phyloP scores from a whole-genome alignment of 1,284 basidiomycete species.

The Chalciporus sp. region DNA sequence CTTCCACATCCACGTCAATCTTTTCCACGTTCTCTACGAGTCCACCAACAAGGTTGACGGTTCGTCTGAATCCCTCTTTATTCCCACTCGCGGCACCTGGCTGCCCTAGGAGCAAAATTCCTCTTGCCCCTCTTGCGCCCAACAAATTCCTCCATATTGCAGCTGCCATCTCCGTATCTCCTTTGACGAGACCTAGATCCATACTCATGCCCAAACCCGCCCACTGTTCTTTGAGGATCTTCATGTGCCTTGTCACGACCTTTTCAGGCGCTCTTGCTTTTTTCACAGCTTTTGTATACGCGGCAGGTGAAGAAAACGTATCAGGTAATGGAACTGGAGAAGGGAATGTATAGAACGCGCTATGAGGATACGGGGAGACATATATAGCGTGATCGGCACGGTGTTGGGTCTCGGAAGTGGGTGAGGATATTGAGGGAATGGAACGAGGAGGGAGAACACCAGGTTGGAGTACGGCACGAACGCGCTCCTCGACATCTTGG shows the following conservation, averaged over 20 bases:
- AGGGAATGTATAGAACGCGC: slow-evolving; percentile 54
- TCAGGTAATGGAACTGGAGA: slow-evolving; percentile 36
- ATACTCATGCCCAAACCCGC: slow-evolving; percentile 81
- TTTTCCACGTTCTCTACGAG: slow-evolving; percentile 59
- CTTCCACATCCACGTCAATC: slow-evolving; percentile 58
- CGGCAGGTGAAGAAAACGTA: slow-evolving; percentile 25
- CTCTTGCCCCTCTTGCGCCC: slow-evolving; percentile 72
- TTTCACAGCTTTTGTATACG: slow-evolving; percentile 34
- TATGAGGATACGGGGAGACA: slow-evolving; percentile 28
- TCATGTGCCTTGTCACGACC: slow-evolving; percentile 89
- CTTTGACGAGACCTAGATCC: slow-evolving; percentile 76
- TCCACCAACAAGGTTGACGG: slow-evolving; percentile 69
- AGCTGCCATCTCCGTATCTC: slow-evolving; percentile 82
- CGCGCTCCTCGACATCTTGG: slow-evolving; percentile 90
- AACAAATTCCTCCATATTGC: slow-evolving; percentile 94
- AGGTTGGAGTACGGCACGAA: slow-evolving; percentile 79
- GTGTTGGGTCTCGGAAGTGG: slow-evolving; percentile 33
- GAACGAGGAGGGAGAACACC: slow-evolving; percentile 34
- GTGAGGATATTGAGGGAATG: slow-evolving; percentile 19
- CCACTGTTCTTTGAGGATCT: slow-evolving; percentile 92
- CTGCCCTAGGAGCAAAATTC: slow-evolving; percentile 48
- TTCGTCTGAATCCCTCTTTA: slow-evolving; percentile 47
- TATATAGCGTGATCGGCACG: slow-evolving; percentile 15
- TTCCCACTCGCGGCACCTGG: slow-evolving; percentile 2
- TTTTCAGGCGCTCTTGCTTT: slow-evolving; percentile 68